Evolutionary conservation across 2,329 filamentous ascomycete genomes (phyloP).

Genomic region (Trichophyton simii): DNA sequence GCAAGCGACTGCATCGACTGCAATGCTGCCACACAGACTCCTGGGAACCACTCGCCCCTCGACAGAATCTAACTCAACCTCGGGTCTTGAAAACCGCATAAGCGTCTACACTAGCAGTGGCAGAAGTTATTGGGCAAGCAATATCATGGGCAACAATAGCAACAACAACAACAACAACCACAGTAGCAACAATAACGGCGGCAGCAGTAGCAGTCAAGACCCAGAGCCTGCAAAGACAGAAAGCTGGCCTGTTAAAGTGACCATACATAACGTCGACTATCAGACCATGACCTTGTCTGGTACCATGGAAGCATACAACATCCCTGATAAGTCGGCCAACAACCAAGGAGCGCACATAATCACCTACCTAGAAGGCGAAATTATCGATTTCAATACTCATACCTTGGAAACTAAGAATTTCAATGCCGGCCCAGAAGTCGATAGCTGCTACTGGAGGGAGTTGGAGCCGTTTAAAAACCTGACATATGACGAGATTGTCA

Average conservation of each 20-base stretch:
- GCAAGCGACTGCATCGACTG: constrained; percentile 36
- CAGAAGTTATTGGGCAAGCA: constrained; percentile 26
- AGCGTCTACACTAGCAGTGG: constrained; percentile 28
- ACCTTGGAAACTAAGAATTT: constrained; percentile 38
- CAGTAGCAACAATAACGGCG: constrained; percentile 13
- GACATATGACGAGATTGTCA: constrained; percentile 33
- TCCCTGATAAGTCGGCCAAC: constrained; percentile 40
- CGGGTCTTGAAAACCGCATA: constrained; percentile 25
- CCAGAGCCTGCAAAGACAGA: constrained; percentile 34
- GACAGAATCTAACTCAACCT: constrained; percentile 25
- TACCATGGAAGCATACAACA: constrained; percentile 59
- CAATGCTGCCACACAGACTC: constrained; percentile 21
- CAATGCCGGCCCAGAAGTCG: constrained; percentile 34
- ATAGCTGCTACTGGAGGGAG: constrained; percentile 38
- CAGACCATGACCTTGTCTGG: constrained; percentile 50
- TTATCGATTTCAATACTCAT: constrained; percentile 48
- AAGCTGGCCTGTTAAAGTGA: constrained; percentile 56
- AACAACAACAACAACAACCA: constrained; percentile 8
- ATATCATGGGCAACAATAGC: constrained; percentile 15
- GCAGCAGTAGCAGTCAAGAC: constrained; percentile 6
- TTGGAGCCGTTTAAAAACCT: constrained; percentile 37
- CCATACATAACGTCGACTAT: constrained; percentile 50
- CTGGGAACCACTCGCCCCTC: constrained; percentile 17
- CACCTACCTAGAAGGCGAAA: constrained; percentile 53
- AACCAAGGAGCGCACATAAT: constrained; percentile 38